Percentiles rank a stretch among this genome's conserved stretches.
These are phyloP conservation scores for Circinella umbellata DNA, from an alignment of 371 early-diverging fungal genomes.

Conservation along the genomic window DNA sequence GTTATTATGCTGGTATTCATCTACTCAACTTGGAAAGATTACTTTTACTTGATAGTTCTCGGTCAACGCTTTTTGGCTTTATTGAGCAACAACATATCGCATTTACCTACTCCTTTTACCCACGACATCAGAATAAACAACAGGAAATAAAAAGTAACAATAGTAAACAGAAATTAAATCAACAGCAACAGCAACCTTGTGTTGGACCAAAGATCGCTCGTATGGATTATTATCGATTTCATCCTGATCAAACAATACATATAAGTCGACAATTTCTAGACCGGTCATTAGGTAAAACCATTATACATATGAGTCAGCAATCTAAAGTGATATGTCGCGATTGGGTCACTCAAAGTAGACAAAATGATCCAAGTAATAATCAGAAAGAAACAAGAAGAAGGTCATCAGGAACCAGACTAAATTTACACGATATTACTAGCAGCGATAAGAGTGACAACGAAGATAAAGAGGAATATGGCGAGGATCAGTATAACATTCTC, in stretches of 20 bases:
- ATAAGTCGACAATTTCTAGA: background rate
- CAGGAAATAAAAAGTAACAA: conserved; percentile 22
- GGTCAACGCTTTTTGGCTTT: conserved; percentile 32
- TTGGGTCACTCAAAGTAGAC: background rate
- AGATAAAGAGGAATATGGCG: background rate
- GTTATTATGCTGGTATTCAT: background rate
- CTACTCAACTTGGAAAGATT: background rate
- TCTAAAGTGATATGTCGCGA: background rate
- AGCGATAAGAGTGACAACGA: background rate
- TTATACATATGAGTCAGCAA: background rate
- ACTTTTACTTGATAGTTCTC: background rate
- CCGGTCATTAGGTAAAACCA: background rate
- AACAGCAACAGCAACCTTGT: background rate
- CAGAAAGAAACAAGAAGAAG: background rate
- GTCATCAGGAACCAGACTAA: background rate
- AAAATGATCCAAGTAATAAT: background rate
- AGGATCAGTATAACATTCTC: background rate
- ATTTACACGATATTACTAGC: background rate
- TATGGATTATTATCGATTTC: conserved; percentile 2
- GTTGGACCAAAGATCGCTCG: background rate
- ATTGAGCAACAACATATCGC: conserved; percentile 64
- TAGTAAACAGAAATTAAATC: background rate
- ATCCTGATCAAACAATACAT: background rate
- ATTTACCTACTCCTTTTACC: conserved; percentile 57
- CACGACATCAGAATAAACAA: conserved; percentile 3